phyloP scores from a whole-genome alignment of 1,284 basidiomycete genomes.

The Chalciporus sp. region DNA sequence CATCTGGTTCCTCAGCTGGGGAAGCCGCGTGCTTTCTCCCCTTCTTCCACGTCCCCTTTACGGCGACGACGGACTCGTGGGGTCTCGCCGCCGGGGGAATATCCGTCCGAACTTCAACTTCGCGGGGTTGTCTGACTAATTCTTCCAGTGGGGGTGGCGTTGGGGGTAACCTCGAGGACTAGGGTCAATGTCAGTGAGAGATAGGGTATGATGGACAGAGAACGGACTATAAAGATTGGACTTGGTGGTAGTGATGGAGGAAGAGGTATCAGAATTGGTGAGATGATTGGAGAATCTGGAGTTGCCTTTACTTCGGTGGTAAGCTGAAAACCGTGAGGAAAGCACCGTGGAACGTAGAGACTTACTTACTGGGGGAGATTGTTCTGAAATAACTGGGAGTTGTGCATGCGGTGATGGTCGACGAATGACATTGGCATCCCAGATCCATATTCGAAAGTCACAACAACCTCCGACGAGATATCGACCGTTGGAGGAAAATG shows the following conservation, averaged over 20 bases:
- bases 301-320: slow-evolving; percentile 6
- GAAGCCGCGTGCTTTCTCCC: slow-evolving; percentile 1
- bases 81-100: neutral
- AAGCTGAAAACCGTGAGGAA: slow-evolving; percentile 15
- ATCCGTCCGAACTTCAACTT: slow-evolving; percentile 14
- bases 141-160: slow-evolving; percentile 5
- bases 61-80: neutral
- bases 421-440: slow-evolving; percentile 29
- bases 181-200: neutral
- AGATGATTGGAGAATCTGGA: slow-evolving; percentile 2
- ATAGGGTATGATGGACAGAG: neutral
- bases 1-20: slow-evolving; percentile 1
- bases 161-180: slow-evolving; percentile 21
- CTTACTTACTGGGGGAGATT: slow-evolving; percentile 14
- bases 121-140: slow-evolving; percentile 1
- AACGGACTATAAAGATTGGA: slow-evolving; percentile 26
- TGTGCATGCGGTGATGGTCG: slow-evolving; percentile 13
- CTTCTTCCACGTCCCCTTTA: slow-evolving; percentile 17
- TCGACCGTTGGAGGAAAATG: slow-evolving; percentile 33
- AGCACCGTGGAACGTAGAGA: neutral
- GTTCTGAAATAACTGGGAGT: slow-evolving; percentile 7
- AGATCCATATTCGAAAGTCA: slow-evolving; percentile 34
- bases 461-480: slow-evolving; percentile 33
- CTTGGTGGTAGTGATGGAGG: slow-evolving; percentile 24
- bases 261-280: slow-evolving; percentile 25